Evolutionary conservation across 2,329 filamentous ascomycete species (phyloP).

Genomic region (Fusarium sp.): DNA sequence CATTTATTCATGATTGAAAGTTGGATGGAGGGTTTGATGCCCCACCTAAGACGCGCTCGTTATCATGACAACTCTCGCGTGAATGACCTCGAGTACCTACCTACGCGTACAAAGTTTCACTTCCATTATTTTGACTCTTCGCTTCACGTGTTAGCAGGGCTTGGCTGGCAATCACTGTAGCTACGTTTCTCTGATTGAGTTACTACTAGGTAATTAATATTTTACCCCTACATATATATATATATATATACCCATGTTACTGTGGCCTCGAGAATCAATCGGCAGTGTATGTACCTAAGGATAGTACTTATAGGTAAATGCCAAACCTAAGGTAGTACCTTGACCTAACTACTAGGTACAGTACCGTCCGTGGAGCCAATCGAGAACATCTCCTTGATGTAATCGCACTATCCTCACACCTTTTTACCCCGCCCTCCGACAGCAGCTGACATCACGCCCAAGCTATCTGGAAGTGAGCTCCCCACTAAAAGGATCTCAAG

Average conservation of each 20-base stretch:
- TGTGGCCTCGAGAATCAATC: background rate
- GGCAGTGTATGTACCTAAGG: background rate
- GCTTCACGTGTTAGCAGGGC: background rate
- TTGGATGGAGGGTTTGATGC: slow-evolving; percentile 14
- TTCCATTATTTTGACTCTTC: background rate
- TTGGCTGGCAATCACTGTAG: background rate
- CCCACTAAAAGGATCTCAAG: slow-evolving; percentile 24
- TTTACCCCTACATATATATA: background rate
- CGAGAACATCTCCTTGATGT: slow-evolving; percentile 17
- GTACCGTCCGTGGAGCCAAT: background rate
- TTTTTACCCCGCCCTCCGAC: slow-evolving; percentile 36
- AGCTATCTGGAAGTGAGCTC: slow-evolving; percentile 5
- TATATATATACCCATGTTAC: background rate
- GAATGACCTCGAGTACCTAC: background rate
- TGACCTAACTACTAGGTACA: background rate
- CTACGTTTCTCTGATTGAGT: background rate
- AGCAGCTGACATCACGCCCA: slow-evolving; percentile 28
- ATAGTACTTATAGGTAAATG: no score
- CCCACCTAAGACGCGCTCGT: slow-evolving; percentile 22
- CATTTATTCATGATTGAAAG: slow-evolving; percentile 9
- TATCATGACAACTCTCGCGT: slow-evolving; percentile 24
- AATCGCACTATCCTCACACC: slow-evolving; percentile 39
- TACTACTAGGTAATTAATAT: background rate
- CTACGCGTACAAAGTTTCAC: no score
- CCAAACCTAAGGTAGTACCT: background rate